Conservation (phyloP, 495 filamentous ascomycete genomes). For the Aspergillus sparsus region DNA sequence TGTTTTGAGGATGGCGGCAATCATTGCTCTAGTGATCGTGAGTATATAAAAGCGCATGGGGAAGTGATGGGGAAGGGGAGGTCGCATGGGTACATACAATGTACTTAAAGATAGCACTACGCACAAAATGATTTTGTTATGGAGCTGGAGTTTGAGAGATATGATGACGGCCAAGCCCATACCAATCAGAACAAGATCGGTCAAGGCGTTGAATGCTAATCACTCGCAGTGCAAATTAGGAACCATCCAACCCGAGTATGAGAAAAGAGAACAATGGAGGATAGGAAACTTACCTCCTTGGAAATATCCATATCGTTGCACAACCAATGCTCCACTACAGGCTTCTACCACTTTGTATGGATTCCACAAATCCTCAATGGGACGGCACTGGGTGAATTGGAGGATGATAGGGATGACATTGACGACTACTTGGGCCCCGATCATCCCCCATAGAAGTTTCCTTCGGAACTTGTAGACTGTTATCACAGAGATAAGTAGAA, state of each 20-base stretch:
- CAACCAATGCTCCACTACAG: not conserved
- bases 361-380: constrained; percentile 4
- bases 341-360: not conserved
- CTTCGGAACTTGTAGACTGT: constrained; percentile 6
- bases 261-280: not conserved
- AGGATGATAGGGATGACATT: constrained; percentile 7
- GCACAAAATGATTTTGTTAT: constrained; percentile 9
- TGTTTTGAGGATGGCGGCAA: constrained; percentile 8
- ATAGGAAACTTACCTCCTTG: constrained; percentile 7
- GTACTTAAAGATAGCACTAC: constrained; percentile 6
- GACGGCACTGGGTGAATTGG: constrained; percentile 10
- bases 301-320: constrained; percentile 8
- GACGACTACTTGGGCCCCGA: not conserved
- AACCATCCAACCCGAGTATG: not conserved
- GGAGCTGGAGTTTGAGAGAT: not conserved
- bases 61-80: not conserved
- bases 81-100: not conserved
- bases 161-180: constrained; percentile 5
- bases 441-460: constrained; percentile 7
- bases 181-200: not conserved
- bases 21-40: constrained; percentile 2
- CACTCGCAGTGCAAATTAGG: not conserved
- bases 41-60: not conserved
- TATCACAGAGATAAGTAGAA: constrained; percentile 4
- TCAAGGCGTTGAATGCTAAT: constrained; percentile 12